Evolutionary conservation across 495 filamentous ascomycete genomes (phyloP), one percentile per base, ranked within the genome.

Genomic region (Xylaria sp.): DNA sequence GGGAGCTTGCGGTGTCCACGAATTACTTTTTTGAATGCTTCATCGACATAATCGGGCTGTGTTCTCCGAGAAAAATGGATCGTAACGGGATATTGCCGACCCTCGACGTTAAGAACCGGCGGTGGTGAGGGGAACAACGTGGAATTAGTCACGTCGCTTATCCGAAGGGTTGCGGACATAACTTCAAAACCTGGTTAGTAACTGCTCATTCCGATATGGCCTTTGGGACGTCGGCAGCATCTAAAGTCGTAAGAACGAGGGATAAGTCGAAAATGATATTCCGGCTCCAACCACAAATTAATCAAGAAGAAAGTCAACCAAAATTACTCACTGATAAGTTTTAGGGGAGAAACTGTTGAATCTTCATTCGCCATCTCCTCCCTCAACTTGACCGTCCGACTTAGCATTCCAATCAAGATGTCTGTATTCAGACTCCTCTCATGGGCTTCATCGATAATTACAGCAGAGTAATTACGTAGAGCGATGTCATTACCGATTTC

Each of bases 391-490:
- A 98, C 91, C 26, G 98, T 95, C 75, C 96, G 88, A 76, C 94
- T 97, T 59, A 98, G 88, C 89, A 99, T 95, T 14, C 96, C 95
- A 75, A 99, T 94, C 35, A 98, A 84, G 67, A 99, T 97, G 79
- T 98, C 97, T 17, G 97, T 98, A 76, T 99, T 98, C 69, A 97
- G 91, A 76, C 94, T 98, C 74, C 97, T 89, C 77, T 99, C 97
- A 83, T 99, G 97, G 14, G 97, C 97, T 82, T 99, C 97, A 78
- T 99, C 97, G 75, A 99, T 93, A 53, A 99, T 86, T 53, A 99
- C 91, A 52, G 91, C 90, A 3, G 95, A 97, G 79, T 99, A 99
- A 71, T 97, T 97, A n/a, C 85, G 88, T 33, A 99, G 83, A 5
- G 93, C 84, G 79, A 98, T 95, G 77, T 99, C 97, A 69, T 95